phyloP scores from a whole-genome alignment of 352 stramenopile genomes.

The Globisporangium solare region DNA sequence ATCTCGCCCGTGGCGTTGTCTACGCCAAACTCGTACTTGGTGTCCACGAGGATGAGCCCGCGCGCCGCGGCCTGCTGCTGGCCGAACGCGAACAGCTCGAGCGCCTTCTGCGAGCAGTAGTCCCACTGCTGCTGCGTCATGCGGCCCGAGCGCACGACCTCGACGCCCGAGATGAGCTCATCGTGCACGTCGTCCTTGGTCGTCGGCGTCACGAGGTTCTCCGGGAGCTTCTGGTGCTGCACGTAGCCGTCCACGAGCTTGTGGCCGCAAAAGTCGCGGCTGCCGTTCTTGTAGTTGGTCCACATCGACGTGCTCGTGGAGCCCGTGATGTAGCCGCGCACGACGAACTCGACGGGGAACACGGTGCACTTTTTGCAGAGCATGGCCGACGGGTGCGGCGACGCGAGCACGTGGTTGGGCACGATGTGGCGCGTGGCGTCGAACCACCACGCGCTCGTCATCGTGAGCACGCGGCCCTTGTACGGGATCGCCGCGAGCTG shows the following conservation, averaged over 20 bases:
- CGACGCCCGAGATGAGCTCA: constrained; percentile 94
- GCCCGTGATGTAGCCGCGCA: constrained; percentile 95
- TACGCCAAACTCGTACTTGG: constrained; percentile 92
- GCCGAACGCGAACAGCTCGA: constrained; percentile 91
- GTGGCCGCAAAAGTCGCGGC: constrained; percentile 96
- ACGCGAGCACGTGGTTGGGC: constrained; percentile 94
- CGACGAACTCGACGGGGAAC: constrained; percentile 99
- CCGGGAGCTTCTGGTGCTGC: constrained; percentile 96
- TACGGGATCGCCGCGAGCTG: constrained; percentile 94
- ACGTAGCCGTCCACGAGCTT: constrained; percentile 90
- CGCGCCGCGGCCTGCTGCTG: constrained; percentile 88
- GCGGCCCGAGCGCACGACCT: constrained; percentile 91
- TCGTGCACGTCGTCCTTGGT: constrained; percentile 98
- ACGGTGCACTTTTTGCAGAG: constrained; percentile 94
- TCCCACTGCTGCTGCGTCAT: constrained; percentile 98
- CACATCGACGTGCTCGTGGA: constrained; percentile 98
- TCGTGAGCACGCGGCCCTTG: constrained; percentile 97
- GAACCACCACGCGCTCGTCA: constrained; percentile 96
- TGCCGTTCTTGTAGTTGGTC: constrained; percentile 97
- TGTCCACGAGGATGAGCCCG: constrained; percentile 98
- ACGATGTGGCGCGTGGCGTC: constrained; percentile 94
- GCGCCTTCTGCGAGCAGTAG: constrained; percentile 89
- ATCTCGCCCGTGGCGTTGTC: constrained; percentile 86
- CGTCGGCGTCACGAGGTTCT: constrained; percentile 97
- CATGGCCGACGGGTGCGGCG: constrained; percentile 94